Evolutionary conservation across 2,329 filamentous ascomycete genomes (phyloP).

Genomic region (Dothidotthia symphoricarpi): DNA sequence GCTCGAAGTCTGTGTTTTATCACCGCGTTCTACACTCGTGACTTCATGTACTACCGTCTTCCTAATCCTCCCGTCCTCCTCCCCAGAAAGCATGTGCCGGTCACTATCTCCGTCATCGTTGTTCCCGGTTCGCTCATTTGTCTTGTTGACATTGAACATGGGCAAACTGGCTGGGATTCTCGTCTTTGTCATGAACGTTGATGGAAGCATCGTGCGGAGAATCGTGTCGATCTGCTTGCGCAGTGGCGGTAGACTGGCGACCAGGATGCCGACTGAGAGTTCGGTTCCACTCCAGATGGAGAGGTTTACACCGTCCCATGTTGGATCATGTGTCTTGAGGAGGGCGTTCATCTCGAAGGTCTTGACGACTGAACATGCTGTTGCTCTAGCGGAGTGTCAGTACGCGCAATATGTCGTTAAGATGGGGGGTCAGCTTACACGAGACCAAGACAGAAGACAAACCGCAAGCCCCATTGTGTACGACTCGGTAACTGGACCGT

Average conservation of each 20-base stretch:
- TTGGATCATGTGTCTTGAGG: slow-evolving; percentile 21
- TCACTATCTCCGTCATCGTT: slow-evolving; percentile 24
- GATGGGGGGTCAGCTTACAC: slow-evolving; percentile 14
- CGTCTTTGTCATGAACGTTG: slow-evolving; percentile 11
- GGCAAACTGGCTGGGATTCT: slow-evolving; percentile 13
- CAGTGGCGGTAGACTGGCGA: slow-evolving; percentile 24
- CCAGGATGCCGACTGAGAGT: slow-evolving; percentile 25
- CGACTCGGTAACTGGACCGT: slow-evolving; percentile 23
- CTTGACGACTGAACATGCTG: slow-evolving; percentile 26
- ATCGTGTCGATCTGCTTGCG: slow-evolving; percentile 28
- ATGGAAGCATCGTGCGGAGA: slow-evolving; percentile 17
- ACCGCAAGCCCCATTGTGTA: slow-evolving; percentile 26
- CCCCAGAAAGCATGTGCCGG: slow-evolving; percentile 16
- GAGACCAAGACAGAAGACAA: slow-evolving; percentile 30
- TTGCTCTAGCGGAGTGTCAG: slow-evolving; percentile 14
- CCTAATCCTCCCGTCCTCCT: slow-evolving; percentile 11
- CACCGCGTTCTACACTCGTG: slow-evolving; percentile 9
- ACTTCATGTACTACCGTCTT: slow-evolving; percentile 26
- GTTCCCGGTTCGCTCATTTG: slow-evolving; percentile 6
- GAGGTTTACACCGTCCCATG: slow-evolving; percentile 26
- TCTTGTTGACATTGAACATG: slow-evolving; percentile 18
- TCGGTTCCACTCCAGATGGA: slow-evolving; percentile 25
- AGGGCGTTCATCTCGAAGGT: slow-evolving; percentile 21
- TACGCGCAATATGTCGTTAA: not conserved
- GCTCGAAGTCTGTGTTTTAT: slow-evolving; percentile 1